A percentile compares a stretch with the other conserved stretches of the same genome.
phyloP scores from a whole-genome alignment of 2,329 filamentous ascomycete genomes.

The Colletotrichum sojae region DNA sequence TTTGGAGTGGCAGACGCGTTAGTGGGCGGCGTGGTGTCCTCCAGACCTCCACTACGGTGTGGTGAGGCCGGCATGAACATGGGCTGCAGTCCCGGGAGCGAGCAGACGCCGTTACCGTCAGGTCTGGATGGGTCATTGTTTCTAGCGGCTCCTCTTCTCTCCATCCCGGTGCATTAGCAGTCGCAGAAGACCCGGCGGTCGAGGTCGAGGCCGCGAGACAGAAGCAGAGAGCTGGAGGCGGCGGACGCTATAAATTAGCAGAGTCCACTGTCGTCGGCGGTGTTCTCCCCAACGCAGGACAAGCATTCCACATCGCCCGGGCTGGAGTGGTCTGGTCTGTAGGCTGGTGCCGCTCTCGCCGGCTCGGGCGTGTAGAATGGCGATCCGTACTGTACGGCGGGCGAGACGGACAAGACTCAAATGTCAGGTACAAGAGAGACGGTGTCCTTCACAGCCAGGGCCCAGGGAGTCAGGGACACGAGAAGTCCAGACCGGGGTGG shows the following conservation, averaged over 20 bases:
- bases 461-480: not conserved
- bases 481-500: slow-evolving; percentile 16
- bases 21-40: slow-evolving; percentile 6
- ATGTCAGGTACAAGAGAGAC: not conserved
- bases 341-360: slow-evolving; percentile 18
- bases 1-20: slow-evolving; percentile 26
- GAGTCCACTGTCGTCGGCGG: slow-evolving; percentile 23
- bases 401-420: not conserved
- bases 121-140: slow-evolving; percentile 18
- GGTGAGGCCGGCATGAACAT: slow-evolving; percentile 28
- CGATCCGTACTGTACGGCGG: slow-evolving; percentile 15
- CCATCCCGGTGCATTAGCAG: slow-evolving; percentile 26
- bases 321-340: slow-evolving; percentile 15
- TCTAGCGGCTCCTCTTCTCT: slow-evolving; percentile 31
- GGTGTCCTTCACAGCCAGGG: not conserved
- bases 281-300: slow-evolving; percentile 9
- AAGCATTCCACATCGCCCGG: slow-evolving; percentile 22
- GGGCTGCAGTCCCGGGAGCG: slow-evolving; percentile 26
- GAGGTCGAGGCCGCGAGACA: slow-evolving; percentile 30
- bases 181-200: slow-evolving; percentile 18
- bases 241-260: slow-evolving; percentile 11
- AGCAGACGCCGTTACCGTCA: slow-evolving; percentile 35
- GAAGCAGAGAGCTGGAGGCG: slow-evolving; percentile 13
- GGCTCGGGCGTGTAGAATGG: slow-evolving; percentile 2
- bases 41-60: not conserved